Base-by-base conservation (phyloP, 2,329 filamentous ascomycete species). In the Bipolaris zeicola region DNA sequence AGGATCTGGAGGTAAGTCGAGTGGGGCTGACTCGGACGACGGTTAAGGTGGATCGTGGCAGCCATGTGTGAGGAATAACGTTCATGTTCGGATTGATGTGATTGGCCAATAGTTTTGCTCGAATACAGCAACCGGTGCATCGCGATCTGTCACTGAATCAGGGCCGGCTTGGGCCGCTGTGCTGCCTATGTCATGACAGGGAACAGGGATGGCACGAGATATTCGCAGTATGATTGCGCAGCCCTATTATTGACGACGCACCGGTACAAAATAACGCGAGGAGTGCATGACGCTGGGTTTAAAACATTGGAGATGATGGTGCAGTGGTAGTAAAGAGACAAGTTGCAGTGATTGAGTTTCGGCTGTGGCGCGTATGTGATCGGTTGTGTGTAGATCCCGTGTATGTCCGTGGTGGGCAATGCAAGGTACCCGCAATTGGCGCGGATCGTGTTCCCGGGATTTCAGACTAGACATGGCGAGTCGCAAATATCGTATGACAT, bases 391-490 rank as follows among this genome's bases (percentile, higher is more conserved):
- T 28, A 48, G 49, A 57, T 57, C 54, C 14, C 10, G 24, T 38
- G n/a, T 24, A 34, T 42, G 37, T 33, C 45, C n/a, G 39, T 31
- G 38, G 37, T 52, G 41, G 33, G 24, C 42, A 33, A 38, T 57
- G 54, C 42, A 46, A 52, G 52, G 54, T 57, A 57, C 54, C 44
- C 44, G 50, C 41, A 42, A 57, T 53, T 44, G 50, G 42, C 43
- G n/a, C 50, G 44, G 50, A 14, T 36, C n/a, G 11, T 20, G 24
- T 33, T 53, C 20, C 50, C 50, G 50, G 16, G 14, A 26, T 49
- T 22, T 22, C 16, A 37, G 42, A 33, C 44, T 39, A 33, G 31
- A 31, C 5, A 16, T 31, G n/a, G 37, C 18, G 44, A 47, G 20
- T 47, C 20, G 53, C 10, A 37, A 39, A 13, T 34, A 6, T 18